Evolutionary conservation across 345 rosid genomes (phyloP), one percentile per base, ranked within the genome.

Genomic region (Citrus sinensis): DNA sequence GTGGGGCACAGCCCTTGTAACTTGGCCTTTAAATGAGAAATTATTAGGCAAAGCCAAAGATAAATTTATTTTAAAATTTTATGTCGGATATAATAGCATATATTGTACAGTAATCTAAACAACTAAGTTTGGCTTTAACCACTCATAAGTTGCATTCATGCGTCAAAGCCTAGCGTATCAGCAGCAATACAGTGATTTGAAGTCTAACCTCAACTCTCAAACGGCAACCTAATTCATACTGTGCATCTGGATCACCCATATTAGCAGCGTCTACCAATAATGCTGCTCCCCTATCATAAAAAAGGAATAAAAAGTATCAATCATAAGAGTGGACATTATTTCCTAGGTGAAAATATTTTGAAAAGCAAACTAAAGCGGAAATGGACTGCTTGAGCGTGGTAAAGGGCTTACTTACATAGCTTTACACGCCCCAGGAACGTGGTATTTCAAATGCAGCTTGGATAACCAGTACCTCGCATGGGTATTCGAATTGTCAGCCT

Each of bases 201-300:
- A 78, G 76, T 67, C 89, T 80, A 63, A 94, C 98, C 93, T 92
- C 93, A 16, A 92, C 86, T 86, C 99, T 91, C 75, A 96, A 82
- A 67, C 80, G 94, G 80, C 99, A 91, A 56, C 94, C 97, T 75
- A 95, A 80, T 79, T 91, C 97, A 79, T 88, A 95, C 10, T 91
- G 97, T 59, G 97, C 98, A 73, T 95, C 95, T 34, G 96, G 86
- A 88, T 95, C 86, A 56, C 99, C 99, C 98, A 95, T 93, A 51
- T 92, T 88, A 56, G 97, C 97, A 84, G 99, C 94, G 86, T 95
- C 98, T 20, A 92, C 94, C 69, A 95, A 84, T 87, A 95, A 88
- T 71, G 99, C 95, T 84, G 94, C 98, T 81, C 99, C 98, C 65
- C 97, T 93, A 66, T 34, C 68, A 81, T 34, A 22, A 65, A 29